Conservation (phyloP, 2,329 filamentous ascomycete species). For the Verticillium nonalfalfae region DNA sequence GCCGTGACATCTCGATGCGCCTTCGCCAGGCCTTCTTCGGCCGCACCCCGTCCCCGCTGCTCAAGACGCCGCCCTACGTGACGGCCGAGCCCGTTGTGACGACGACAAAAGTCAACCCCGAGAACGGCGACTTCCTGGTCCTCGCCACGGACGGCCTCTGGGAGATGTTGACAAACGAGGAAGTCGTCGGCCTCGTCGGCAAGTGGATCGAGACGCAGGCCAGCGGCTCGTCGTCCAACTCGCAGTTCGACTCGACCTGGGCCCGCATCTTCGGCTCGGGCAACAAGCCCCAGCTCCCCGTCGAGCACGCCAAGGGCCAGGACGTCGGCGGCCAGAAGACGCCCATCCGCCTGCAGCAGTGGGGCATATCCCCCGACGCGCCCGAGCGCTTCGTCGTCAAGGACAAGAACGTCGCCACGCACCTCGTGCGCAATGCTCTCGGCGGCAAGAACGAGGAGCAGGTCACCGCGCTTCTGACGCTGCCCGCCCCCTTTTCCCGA, state of each 20-base stretch:
- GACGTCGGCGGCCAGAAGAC: slow-evolving; percentile 67
- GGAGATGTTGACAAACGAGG: slow-evolving; percentile 99
- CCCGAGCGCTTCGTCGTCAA: slow-evolving; percentile 85
- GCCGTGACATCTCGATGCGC: slow-evolving; percentile 72
- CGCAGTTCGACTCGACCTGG: slow-evolving; percentile 68
- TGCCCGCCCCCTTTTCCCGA: slow-evolving; percentile 85
- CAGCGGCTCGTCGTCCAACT: slow-evolving; percentile 35
- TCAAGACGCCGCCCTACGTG: slow-evolving; percentile 93
- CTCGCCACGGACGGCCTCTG: slow-evolving; percentile 95
- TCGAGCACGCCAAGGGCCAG: slow-evolving; percentile 55
- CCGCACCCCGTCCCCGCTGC: slow-evolving; percentile 64
- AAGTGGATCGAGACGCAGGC: slow-evolving; percentile 88
- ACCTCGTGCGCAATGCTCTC: slow-evolving; percentile 89
- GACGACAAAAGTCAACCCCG: slow-evolving; percentile 83
- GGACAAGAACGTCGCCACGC: slow-evolving; percentile 94
- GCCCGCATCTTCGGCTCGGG: slow-evolving; percentile 53
- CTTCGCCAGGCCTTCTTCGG: slow-evolving; percentile 86
- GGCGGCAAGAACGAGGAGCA: slow-evolving; percentile 92
- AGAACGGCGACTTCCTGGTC: slow-evolving; percentile 90
- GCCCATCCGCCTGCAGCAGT: slow-evolving; percentile 85
- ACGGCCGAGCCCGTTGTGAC: slow-evolving; percentile 94
- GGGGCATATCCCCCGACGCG: slow-evolving; percentile 70
- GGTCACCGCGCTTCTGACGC: slow-evolving; percentile 82
- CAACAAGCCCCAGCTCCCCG: slow-evolving; percentile 56
- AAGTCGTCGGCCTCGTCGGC: slow-evolving; percentile 92